Conservation (phyloP, 495 filamentous ascomycete genomes). For the Hypoxylon cercidicola region DNA sequence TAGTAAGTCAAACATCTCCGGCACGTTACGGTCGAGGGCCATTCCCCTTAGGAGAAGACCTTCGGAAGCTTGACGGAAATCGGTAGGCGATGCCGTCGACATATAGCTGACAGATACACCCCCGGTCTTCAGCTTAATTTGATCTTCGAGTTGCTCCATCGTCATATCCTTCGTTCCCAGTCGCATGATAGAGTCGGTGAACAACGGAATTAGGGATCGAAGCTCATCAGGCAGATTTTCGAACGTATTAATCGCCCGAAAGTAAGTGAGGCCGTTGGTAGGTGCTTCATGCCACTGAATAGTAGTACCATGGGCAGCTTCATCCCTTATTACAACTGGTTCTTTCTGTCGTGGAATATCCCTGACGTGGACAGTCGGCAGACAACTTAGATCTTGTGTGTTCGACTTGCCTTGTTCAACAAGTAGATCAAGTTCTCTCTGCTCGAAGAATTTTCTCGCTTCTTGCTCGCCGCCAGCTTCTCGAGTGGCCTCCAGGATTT, state of each 20-base stretch:
- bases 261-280: constrained; percentile 96
- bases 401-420: constrained; percentile 84
- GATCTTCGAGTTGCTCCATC: constrained; percentile 94
- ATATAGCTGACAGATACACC: constrained; percentile 84
- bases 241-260: constrained; percentile 85
- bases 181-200: constrained; percentile 91
- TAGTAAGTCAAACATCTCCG: constrained; percentile 88
- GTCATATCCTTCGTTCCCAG: constrained; percentile 85
- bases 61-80: constrained; percentile 76
- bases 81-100: constrained; percentile 75
- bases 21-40: constrained; percentile 88
- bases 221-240: constrained; percentile 85
- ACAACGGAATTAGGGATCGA: constrained; percentile 85
- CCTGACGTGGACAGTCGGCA: constrained; percentile 85
- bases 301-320: constrained; percentile 70
- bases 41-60: constrained; percentile 84
- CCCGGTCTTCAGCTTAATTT: constrained; percentile 97
- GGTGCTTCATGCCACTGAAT: constrained; percentile 92
- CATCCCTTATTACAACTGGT: constrained; percentile 72
- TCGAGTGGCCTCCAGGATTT: constrained; percentile 74
- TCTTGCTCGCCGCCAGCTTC: constrained; percentile 74
- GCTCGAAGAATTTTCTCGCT: constrained; percentile 73
- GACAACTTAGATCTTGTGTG: constrained; percentile 82
- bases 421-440: constrained; percentile 82
- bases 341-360: constrained; percentile 88